phyloP scores from a whole-genome alignment of 2,329 filamentous ascomycete species.

The Fusarium stilboides region DNA sequence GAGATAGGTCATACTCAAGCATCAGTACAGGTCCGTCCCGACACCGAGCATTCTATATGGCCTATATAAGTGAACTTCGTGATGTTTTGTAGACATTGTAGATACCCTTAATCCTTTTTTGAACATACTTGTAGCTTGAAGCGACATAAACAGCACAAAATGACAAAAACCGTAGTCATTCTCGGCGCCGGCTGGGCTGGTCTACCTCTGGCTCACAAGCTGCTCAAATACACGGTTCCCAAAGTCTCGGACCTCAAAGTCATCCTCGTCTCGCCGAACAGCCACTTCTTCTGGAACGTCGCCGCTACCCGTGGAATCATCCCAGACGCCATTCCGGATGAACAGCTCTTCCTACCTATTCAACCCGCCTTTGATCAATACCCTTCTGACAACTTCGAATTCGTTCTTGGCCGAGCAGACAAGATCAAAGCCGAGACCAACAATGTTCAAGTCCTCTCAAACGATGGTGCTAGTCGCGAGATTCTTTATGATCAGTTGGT shows the following conservation, averaged over 20 bases:
- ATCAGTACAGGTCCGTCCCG: not conserved
- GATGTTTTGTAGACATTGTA: not conserved
- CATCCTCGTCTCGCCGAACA: slow-evolving; percentile 68
- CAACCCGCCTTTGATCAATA: slow-evolving; percentile 63
- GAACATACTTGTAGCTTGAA: too few species aligned
- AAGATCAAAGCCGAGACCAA: slow-evolving; percentile 53
- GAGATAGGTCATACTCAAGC: not conserved
- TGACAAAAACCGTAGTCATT: slow-evolving; percentile 67
- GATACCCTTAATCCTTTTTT: not conserved
- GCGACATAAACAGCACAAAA: slow-evolving; percentile 39
- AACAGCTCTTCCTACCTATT: slow-evolving; percentile 64
- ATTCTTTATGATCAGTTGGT: slow-evolving; percentile 67
- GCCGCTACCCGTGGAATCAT: slow-evolving; percentile 69
- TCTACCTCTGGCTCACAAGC: slow-evolving; percentile 65
- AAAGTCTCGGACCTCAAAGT: slow-evolving; percentile 63
- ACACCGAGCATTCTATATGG: slow-evolving; percentile 4
- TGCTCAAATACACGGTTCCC: slow-evolving; percentile 64
- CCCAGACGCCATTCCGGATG: slow-evolving; percentile 63
- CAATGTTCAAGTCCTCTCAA: slow-evolving; percentile 56
- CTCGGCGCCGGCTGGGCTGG: slow-evolving; percentile 68
- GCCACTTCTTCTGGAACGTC: slow-evolving; percentile 70
- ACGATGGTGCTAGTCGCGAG: slow-evolving; percentile 50
- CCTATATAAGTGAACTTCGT: slow-evolving; percentile 5
- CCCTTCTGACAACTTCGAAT: slow-evolving; percentile 61
- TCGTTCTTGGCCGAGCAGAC: slow-evolving; percentile 64